Evolutionary conservation across 257 asterid genomes (phyloP).

Genomic region (Perilla frutescens): DNA sequence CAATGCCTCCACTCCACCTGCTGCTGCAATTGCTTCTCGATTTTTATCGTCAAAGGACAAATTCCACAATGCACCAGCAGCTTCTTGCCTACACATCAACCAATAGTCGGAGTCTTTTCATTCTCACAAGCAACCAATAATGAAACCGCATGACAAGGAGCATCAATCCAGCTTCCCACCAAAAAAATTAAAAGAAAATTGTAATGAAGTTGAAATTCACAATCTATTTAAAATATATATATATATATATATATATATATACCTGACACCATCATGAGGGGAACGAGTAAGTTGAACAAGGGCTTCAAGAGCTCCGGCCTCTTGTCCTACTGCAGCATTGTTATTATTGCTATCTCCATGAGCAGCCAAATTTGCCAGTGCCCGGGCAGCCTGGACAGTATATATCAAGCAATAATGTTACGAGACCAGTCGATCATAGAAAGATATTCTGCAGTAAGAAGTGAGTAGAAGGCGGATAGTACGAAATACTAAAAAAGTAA

Average conservation of each 20-base stretch:
- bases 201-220: background rate
- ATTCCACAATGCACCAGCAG: slow-evolving; percentile 95
- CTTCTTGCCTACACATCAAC: slow-evolving; percentile 79
- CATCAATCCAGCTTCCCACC: slow-evolving; percentile 3
- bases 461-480: background rate
- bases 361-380: slow-evolving; percentile 87
- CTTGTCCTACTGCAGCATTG: slow-evolving; percentile 84
- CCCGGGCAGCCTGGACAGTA: slow-evolving; percentile 79
- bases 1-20: slow-evolving; percentile 95
- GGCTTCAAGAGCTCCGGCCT: slow-evolving; percentile 83
- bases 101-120: slow-evolving; percentile 16
- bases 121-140: slow-evolving; percentile 21
- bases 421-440: background rate
- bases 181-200: slow-evolving; percentile 3
- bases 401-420: slow-evolving; percentile 3
- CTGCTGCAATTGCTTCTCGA: slow-evolving; percentile 86
- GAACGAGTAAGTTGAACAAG: slow-evolving; percentile 84
- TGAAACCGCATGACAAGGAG: background rate
- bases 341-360: slow-evolving; percentile 86
- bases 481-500: too few relatives aligned
- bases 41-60: slow-evolving; percentile 86
- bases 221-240: too few relatives aligned
- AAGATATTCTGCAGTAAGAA: slow-evolving; percentile 1
- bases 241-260: slow-evolving; percentile 13
- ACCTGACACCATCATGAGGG: slow-evolving; percentile 86